Evolutionary conservation across 1,139 yeast genomes (phyloP), one percentile per base, ranked within the genome.

Genomic region (Pichia sp.): DNA sequence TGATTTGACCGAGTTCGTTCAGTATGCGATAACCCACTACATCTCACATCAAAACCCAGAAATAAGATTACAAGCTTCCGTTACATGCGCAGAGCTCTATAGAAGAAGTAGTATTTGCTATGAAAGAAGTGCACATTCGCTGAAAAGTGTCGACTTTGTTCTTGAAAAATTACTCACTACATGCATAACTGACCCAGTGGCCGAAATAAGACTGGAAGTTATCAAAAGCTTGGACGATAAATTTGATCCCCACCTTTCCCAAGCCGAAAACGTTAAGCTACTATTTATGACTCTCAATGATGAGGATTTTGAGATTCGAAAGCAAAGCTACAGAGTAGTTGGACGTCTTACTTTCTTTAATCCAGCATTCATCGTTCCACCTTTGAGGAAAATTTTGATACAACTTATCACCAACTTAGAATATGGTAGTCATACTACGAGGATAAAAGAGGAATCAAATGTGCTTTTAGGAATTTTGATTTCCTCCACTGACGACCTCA

Each of bases 351-450:
- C 97, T 0, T 74, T 82, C 4, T 85, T 90, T 42, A 95, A 95
- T 64, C 98, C 99, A 0, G 98, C 99, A 0, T 92, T 90, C 69
- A 90, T 93, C 59, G 93, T 92, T 31, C 99, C 99, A 0, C 87
- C 96, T 1, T 75, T 95, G 54, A 76, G 99, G 62, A 92, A 90
- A 66, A 84, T 95, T 0, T 73, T 95, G 58, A 84, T 95, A 52
- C 97, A 93, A 68, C 75, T 92, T 19, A 71, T 95, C 51, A 89
- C 97, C 0, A 87, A 90, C 61, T 73, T 95, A 51, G 95, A 90
- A 62, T 90, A 85, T 68, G 87, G 97, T 2, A 77, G 81, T 6
- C 81, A 85, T 15, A 76, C 76, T 53, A 77, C 92, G 30, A 75
- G 95, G 30, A 87, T 84, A 61, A 88, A 87, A 64, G 99, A 93